Evolutionary conservation across 108 stramenopile species (phyloP).

Genomic region (Cyclotella choctawhatcheeana): DNA sequence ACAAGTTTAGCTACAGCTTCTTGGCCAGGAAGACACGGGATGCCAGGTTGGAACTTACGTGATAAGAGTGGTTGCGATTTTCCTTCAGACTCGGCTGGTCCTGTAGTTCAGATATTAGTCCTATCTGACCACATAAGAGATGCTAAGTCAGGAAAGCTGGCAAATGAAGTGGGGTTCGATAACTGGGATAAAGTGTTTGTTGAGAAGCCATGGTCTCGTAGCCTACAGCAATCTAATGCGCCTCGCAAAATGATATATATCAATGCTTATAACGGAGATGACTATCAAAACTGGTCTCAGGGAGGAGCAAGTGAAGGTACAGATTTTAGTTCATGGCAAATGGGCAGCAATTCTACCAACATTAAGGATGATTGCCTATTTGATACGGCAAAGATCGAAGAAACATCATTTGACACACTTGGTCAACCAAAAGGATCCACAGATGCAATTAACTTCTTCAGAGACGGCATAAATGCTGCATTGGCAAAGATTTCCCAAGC

Average conservation of each 20-base stretch:
- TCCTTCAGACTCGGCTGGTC: conserved; percentile 18
- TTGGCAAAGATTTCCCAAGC: conserved; percentile 26
- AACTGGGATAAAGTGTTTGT: conserved; percentile 41
- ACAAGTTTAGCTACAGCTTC: conserved; percentile 38
- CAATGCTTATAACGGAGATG: conserved; percentile 51
- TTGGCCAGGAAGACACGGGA: conserved; percentile 35
- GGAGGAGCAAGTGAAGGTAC: conserved; percentile 19
- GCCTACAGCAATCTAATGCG: neutral
- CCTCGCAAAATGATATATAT: conserved; percentile 37
- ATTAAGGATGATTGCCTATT: conserved; percentile 11
- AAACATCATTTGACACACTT: conserved; percentile 41
- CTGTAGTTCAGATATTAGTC: conserved; percentile 27
- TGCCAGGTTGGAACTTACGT: conserved; percentile 47
- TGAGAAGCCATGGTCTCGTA: conserved; percentile 36
- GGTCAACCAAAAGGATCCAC: conserved; percentile 30
- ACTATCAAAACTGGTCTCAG: conserved; percentile 47
- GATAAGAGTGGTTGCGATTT: conserved; percentile 40
- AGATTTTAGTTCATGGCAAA: conserved; percentile 43
- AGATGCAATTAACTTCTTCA: conserved; percentile 35
- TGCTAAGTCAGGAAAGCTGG: conserved; percentile 29
- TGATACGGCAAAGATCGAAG: conserved; percentile 44
- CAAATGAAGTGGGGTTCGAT: conserved; percentile 26
- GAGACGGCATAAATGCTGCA: conserved; percentile 31
- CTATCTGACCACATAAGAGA: conserved; percentile 32
- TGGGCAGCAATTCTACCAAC: conserved; percentile 10